Evolutionary conservation across 805 yeast species (phyloP), one percentile per base, ranked within the genome.

Genomic region (Grigorovia jiainica): DNA sequence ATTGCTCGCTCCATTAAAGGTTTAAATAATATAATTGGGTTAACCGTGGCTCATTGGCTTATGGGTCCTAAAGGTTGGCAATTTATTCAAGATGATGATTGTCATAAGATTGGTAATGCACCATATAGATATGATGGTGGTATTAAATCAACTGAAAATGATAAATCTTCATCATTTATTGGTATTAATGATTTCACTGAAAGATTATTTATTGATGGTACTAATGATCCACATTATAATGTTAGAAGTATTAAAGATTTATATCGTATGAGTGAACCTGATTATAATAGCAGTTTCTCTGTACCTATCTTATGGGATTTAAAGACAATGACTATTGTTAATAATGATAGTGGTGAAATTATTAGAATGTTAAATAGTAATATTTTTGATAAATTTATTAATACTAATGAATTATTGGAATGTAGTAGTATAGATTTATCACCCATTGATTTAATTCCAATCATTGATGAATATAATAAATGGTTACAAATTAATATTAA

Each of bases 241-340:
- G 67, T 66, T 49, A 64, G 71, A 43, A 70, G 85, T 49, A 47
- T 89, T 36, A 72, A 79, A 29, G 83, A 90, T 51, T 53, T 89
- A 21, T 89, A 90, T 60, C 78, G 66, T 64, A 78, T 77, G 60
- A 86, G 85, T 10, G 71, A 86, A 42, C 79, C 87, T 1, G 73
- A 81, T 24, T 89, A 86, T 63, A 65, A 63, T 11, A 96, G 94
- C 5, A 71, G 95, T 47, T 84, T 78, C 57, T 87, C 97, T 2
- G 97, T 89, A 30, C 97, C 97, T 1, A 82, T 89, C 4, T 70
- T 90, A 53, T 90, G 95, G 92, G 97, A 89, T 63, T 81, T 73
- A 55, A 82, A 89, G 65, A 72, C 74, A 23, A 65, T 77, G 43
- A 83, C 95, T 1, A 83, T 90, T 58, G 97, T 89, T 44, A 87